phyloP scores from a whole-genome alignment of 345 rosid genomes.

The Lenwebbia sp. region DNA sequence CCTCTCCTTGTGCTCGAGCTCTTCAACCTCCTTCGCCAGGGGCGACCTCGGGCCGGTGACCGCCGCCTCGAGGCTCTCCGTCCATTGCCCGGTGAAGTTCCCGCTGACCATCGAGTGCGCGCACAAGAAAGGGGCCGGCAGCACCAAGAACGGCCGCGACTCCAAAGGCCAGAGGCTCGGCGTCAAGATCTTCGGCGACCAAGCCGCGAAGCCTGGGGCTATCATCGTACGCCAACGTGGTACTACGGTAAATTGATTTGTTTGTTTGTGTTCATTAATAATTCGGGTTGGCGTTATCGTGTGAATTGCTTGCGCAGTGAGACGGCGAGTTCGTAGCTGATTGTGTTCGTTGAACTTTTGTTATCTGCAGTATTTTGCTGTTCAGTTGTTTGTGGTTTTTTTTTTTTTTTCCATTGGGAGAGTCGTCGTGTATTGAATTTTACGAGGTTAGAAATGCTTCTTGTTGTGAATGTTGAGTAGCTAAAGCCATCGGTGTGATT shows the following conservation, averaged over 20 bases:
- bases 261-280: background rate
- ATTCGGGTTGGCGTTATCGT: background rate
- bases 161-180: slow-evolving; percentile 83
- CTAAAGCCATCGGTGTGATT: background rate
- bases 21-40: slow-evolving; percentile 43
- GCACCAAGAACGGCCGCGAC: slow-evolving; percentile 99
- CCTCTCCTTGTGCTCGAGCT: slow-evolving; percentile 42
- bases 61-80: slow-evolving; percentile 11
- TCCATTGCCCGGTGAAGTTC: slow-evolving; percentile 26
- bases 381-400: background rate
- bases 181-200: slow-evolving; percentile 89
- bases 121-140: slow-evolving; percentile 97
- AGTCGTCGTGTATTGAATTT: background rate
- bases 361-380: background rate
- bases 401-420: background rate
- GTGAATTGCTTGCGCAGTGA: background rate
- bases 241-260: slow-evolving; percentile 50
- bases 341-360: background rate
- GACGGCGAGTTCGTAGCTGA: background rate
- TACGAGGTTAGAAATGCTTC: background rate
- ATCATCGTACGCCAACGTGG: slow-evolving; percentile 95
- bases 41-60: slow-evolving; percentile 23
- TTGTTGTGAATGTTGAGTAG: background rate
- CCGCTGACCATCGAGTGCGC: slow-evolving; percentile 75
- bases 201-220: slow-evolving; percentile 85